A percentile compares a stretch with the other conserved stretches of the same genome.
Evolutionary conservation across 176 grass and related monocot genomes (phyloP).

Genomic region (Urochloa ruziziensis): DNA sequence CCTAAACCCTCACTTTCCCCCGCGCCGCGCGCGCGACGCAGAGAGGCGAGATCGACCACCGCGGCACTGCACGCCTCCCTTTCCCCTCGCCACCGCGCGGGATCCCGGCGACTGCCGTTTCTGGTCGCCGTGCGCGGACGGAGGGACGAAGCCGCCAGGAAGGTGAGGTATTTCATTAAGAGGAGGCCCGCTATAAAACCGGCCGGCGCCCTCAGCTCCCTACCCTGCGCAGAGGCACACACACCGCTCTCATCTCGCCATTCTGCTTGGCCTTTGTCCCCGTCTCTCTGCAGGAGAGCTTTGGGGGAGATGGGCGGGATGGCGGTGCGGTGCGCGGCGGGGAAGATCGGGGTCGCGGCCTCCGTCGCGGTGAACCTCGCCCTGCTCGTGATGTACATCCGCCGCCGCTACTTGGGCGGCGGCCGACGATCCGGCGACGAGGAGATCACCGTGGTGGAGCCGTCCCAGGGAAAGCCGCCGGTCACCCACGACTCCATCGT

Average conservation of each 20-base stretch:
- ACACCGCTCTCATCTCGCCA: background rate
- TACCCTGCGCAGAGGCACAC: background rate
- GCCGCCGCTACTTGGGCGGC: background rate
- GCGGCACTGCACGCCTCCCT: too few relatives aligned
- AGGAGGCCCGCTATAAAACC: background rate
- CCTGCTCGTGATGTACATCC: slow-evolving; percentile 20
- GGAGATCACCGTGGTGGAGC: background rate
- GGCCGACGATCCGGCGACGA: background rate
- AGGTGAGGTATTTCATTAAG: background rate
- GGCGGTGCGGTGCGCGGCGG: background rate
- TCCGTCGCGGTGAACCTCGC: slow-evolving; percentile 34
- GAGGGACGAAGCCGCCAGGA: background rate
- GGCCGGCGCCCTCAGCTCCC: background rate
- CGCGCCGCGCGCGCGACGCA: too few relatives aligned
- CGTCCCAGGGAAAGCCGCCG: slow-evolving; percentile 12
- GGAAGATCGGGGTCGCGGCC: slow-evolving; percentile 16
- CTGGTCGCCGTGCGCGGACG: background rate
- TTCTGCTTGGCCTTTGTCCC: background rate
- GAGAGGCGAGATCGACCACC: too few relatives aligned
- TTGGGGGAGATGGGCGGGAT: background rate
- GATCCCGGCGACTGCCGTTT: background rate
- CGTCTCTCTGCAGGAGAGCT: background rate
- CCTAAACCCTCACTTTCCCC: too few relatives aligned
- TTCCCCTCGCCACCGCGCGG: too few relatives aligned
- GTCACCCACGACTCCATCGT: slow-evolving; percentile 32